Evolutionary conservation across 225 moss, liverwort and hornwort genomes (phyloP), one percentile per base, ranked within the genome.

Genomic region (Marchantia polymorpha): DNA sequence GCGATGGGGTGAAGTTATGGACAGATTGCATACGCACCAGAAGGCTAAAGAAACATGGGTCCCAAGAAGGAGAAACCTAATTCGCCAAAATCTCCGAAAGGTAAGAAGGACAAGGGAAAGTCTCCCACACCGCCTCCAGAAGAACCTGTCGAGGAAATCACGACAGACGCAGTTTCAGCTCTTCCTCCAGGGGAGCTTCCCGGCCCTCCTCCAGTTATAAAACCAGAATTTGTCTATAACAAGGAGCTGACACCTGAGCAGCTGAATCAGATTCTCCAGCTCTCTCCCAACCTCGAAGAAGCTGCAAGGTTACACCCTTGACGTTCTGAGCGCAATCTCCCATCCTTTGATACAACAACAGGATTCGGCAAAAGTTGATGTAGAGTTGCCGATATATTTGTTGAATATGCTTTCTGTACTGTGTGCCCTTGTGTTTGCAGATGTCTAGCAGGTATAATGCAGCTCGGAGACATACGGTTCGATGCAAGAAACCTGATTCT

Each of bases 401-500:
- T 56, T 56, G 56, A 8, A 19, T 12, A 56, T 6, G 56, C 2
- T 19, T 12, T 19, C 56, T 19, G 19, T 47, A 48, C 13, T 49
- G 10, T 25, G 48, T 72, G 25, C 23, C 10, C 46, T 69, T 48
- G 64, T 46, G 22, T 23, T 31, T 52, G 75, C 82, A 85, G 85
- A 75, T 61, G 52, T 69, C 75, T 87, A 80, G 87, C 84, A 19
- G 58, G 14, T 1, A 74, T 84, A 22, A 69, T 87, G 77, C 73
- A 82, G 27, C 47, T 84, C n/a, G 54, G 46, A 69, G 82, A 87
- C 73, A 79, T 79, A 51, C 59, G 82, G 10, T 87, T 87, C 23
- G 81, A 84, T 80, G 87, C 83, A 69, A 80, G 82, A 77, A 84
- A 87, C 64, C 23, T 87, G 46, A 87, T 84, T 64, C 80, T 87